Conservation (phyloP, 345 rosid genomes). For the Raphanus sativus region DNA sequence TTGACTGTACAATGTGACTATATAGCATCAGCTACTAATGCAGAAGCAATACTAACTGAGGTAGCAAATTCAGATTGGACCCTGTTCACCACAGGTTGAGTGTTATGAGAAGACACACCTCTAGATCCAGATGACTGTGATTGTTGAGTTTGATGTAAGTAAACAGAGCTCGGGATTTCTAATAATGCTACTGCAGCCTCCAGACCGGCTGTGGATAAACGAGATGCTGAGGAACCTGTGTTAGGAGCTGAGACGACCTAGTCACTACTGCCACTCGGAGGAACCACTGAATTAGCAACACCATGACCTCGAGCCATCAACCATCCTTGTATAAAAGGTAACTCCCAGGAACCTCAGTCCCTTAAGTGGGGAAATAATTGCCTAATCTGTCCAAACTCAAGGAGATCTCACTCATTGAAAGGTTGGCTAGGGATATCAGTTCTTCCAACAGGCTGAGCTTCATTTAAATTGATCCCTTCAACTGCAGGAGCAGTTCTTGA, state of each 20-base stretch:
- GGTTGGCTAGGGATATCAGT: slow-evolving; percentile 29
- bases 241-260: slow-evolving; percentile 41
- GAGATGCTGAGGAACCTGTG: slow-evolving; percentile 40
- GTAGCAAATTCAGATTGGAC: slow-evolving; percentile 72
- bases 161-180: slow-evolving; percentile 48
- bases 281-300: slow-evolving; percentile 46
- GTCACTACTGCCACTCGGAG: slow-evolving; percentile 41
- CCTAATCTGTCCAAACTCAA: slow-evolving; percentile 52
- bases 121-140: no score
- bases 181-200: slow-evolving; percentile 56
- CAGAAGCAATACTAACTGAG: slow-evolving; percentile 36
- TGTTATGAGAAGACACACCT: no score
- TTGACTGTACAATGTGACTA: slow-evolving; percentile 94
- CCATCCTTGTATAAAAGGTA: slow-evolving; percentile 79
- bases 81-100: slow-evolving; percentile 56
- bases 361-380: slow-evolving; percentile 48
- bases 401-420: slow-evolving; percentile 32
- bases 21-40: slow-evolving; percentile 53
- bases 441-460: slow-evolving; percentile 48
- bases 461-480: slow-evolving; percentile 64
- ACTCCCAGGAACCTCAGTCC: slow-evolving; percentile 60
- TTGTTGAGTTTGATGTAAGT: slow-evolving; percentile 24
- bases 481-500: background rate
- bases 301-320: slow-evolving; percentile 69
- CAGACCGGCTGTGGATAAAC: slow-evolving; percentile 38